Evolutionary conservation across 176 grass and related monocot species (phyloP).

Genomic region (Oropetium thomaeum): DNA sequence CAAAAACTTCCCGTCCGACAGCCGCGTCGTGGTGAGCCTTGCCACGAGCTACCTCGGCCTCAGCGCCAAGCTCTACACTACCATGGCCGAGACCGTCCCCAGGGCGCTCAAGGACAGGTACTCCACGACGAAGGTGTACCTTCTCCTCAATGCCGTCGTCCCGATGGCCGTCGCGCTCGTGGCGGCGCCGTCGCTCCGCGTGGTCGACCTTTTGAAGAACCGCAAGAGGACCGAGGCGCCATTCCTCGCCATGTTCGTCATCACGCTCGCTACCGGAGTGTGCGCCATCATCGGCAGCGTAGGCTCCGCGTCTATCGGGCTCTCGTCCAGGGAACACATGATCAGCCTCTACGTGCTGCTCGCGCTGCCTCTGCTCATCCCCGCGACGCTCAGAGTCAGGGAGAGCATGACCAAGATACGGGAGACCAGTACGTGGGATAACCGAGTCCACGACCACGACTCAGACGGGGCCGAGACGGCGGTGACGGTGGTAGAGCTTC

Average conservation of each 20-base stretch:
- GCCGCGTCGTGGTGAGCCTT: slow-evolving; percentile 72
- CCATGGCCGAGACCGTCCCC: slow-evolving; percentile 45
- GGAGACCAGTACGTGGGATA: slow-evolving; percentile 59
- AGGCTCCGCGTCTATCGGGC: slow-evolving; percentile 40
- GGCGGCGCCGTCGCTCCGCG: slow-evolving; percentile 50
- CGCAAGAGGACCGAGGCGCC: not conserved
- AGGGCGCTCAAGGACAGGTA: not conserved
- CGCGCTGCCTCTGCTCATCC: slow-evolving; percentile 61
- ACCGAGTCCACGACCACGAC: slow-evolving; percentile 53
- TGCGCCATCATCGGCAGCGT: slow-evolving; percentile 73
- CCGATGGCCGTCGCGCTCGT: slow-evolving; percentile 57
- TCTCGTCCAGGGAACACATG: slow-evolving; percentile 51
- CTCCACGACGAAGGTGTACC: slow-evolving; percentile 52
- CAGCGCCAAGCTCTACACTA: slow-evolving; percentile 89
- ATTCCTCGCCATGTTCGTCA: slow-evolving; percentile 76
- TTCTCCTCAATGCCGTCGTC: slow-evolving; percentile 80
- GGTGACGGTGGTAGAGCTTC: slow-evolving; percentile 23
- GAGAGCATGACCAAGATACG: slow-evolving; percentile 50
- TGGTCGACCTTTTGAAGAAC: slow-evolving; percentile 31
- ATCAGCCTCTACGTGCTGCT: slow-evolving; percentile 64
- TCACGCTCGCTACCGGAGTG: slow-evolving; percentile 77
- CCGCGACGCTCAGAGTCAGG: slow-evolving; percentile 31
- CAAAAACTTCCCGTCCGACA: slow-evolving; percentile 69
- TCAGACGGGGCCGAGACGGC: slow-evolving; percentile 45
- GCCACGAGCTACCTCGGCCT: slow-evolving; percentile 87